Evolutionary conservation across 345 rosid species (phyloP).

Genomic region (Diplotaxis tenuifolia): DNA sequence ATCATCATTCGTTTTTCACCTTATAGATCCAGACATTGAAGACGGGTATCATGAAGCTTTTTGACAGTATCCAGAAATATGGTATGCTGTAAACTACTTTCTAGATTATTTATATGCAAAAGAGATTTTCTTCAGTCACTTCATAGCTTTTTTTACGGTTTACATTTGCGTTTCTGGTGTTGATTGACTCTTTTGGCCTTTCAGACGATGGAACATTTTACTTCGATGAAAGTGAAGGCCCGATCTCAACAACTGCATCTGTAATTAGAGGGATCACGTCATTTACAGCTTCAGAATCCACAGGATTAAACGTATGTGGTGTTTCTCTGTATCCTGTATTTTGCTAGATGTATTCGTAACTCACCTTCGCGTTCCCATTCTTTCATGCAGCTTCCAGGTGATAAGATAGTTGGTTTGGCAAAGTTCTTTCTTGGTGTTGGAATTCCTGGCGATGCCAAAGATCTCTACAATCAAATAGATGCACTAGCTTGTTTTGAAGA

Average conservation of each 20-base stretch:
- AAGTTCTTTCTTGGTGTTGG: conserved; percentile 85
- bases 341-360: conserved; percentile 2
- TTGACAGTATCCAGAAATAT: conserved; percentile 77
- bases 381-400: conserved; percentile 70
- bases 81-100: conserved; percentile 44
- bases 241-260: conserved; percentile 76
- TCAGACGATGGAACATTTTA: conserved; percentile 82
- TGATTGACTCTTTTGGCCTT: neutral
- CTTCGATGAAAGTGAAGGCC: conserved; percentile 67
- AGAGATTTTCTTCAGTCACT: neutral
- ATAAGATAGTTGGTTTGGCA: conserved; percentile 77
- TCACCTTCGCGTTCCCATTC: conserved; percentile 29
- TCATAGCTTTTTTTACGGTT: neutral
- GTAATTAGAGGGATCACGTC: conserved; percentile 78
- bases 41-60: conserved; percentile 74
- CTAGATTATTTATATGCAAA: neutral
- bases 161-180: neutral
- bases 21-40: conserved; percentile 67
- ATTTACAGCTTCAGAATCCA: conserved; percentile 60
- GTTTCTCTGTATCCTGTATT: conserved; percentile 5
- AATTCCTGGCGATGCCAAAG: conserved; percentile 84
- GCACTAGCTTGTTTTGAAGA: conserved; percentile 79
- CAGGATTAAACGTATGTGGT: conserved; percentile 54
- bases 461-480: conserved; percentile 78
- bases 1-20: conserved; percentile 12